A percentile compares a stretch with the other conserved stretches of the same genome.
These are phyloP conservation scores for Aspergillus biplanus DNA, from an alignment of 495 filamentous ascomycete genomes.

Conservation along the genomic window DNA sequence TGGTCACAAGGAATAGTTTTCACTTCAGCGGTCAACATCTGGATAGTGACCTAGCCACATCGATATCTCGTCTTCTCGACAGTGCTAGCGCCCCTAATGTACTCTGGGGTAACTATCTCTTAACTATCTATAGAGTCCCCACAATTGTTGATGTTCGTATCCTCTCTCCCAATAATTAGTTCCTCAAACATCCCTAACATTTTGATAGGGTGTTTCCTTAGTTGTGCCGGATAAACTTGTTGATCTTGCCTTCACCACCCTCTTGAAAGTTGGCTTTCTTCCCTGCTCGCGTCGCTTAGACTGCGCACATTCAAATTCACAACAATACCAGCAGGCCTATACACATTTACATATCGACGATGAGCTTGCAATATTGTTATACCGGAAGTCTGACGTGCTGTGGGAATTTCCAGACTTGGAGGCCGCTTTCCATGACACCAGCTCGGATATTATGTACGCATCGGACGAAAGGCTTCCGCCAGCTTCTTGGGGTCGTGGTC, in stretches of 20 bases:
- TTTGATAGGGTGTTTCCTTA: conserved; percentile 26
- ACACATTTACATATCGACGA: conserved; percentile 31
- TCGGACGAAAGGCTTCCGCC: conserved; percentile 28
- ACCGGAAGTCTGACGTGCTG: conserved; percentile 30
- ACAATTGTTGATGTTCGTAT: conserved; percentile 30
- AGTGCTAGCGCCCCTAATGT: conserved; percentile 24
- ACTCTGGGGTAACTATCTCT: conserved; percentile 34
- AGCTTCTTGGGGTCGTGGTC: conserved; percentile 27
- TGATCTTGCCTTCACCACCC: conserved; percentile 18
- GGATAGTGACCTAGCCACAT: conserved; percentile 19
- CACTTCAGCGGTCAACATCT: conserved; percentile 19
- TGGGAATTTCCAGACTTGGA: conserved; percentile 30
- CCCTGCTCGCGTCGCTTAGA: conserved; percentile 19
- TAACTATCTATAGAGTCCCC: conserved; percentile 32
- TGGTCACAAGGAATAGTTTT: no score
- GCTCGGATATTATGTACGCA: conserved; percentile 19
- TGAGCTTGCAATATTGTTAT: conserved; percentile 28
- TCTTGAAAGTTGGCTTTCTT: conserved; percentile 24
- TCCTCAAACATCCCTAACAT: conserved; percentile 10
- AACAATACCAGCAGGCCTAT: conserved; percentile 11
- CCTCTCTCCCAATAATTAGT: neutral
- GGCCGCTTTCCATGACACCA: neutral
- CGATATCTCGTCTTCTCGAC: conserved; percentile 21
- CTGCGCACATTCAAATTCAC: conserved; percentile 19
- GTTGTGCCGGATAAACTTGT: conserved; percentile 28